phyloP scores from a whole-genome alignment of 1,139 yeast genomes.

The Pichia sp. region DNA sequence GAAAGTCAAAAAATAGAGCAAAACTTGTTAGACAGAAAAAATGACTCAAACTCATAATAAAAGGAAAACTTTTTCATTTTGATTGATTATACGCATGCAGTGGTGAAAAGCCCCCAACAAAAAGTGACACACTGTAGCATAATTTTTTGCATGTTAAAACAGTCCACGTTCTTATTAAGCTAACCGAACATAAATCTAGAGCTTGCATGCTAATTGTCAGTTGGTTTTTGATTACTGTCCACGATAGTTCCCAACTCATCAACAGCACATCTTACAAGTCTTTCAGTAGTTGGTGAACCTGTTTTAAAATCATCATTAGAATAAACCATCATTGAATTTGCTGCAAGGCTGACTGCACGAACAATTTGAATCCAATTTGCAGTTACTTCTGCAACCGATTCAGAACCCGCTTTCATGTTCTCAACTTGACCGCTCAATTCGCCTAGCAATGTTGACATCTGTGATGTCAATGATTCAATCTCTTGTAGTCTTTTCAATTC shows the following conservation, averaged over 20 bases:
- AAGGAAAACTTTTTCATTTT: no score
- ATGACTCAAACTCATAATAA: no score
- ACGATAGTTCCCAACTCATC: constrained; percentile 10
- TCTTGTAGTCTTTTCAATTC: constrained; percentile 47
- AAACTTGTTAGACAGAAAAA: no score
- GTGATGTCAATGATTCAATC: constrained; percentile 36
- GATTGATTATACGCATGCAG: no score
- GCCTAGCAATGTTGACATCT: constrained; percentile 1
- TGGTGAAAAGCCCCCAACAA: no score
- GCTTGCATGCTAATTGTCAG: no score
- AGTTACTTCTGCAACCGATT: constrained; percentile 41
- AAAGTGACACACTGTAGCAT: no score
- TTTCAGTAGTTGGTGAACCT: constrained; percentile 46
- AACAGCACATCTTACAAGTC: constrained; percentile 51
- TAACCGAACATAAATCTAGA: no score
- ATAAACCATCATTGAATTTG: constrained; percentile 40
- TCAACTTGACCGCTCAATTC: constrained; percentile 1
- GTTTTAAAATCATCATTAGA: constrained; percentile 37
- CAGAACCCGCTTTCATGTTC: constrained; percentile 7
- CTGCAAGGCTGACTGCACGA: constrained; percentile 59
- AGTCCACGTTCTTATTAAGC: no score
- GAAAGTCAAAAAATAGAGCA: no score
- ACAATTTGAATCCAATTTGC: constrained; percentile 68
- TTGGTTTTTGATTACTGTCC: background rate
- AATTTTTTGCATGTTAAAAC: no score